phyloP scores from a whole-genome alignment of 2,329 filamentous ascomycete genomes.

The Pseudogymnoascus sp. region DNA sequence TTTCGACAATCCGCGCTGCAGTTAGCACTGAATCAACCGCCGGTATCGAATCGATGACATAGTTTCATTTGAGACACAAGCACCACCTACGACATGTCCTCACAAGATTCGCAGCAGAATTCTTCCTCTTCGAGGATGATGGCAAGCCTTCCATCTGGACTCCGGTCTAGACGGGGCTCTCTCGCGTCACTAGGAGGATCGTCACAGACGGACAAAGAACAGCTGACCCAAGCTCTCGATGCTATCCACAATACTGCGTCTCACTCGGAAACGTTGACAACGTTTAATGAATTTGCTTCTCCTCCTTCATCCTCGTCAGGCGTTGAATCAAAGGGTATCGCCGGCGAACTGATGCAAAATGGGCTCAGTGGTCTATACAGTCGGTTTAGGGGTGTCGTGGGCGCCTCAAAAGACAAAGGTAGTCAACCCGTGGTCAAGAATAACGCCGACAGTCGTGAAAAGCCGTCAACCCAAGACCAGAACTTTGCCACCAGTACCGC shows the following conservation, averaged over 20 bases:
- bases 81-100: slow-evolving; percentile 23
- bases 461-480: slow-evolving; percentile 37
- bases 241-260: slow-evolving; percentile 87
- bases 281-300: slow-evolving; percentile 85
- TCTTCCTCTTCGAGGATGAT: slow-evolving; percentile 16
- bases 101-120: slow-evolving; percentile 22
- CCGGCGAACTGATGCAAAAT: slow-evolving; percentile 71
- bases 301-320: slow-evolving; percentile 52
- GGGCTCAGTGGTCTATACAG: slow-evolving; percentile 85
- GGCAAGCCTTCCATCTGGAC: slow-evolving; percentile 18
- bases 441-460: slow-evolving; percentile 39
- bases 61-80: background rate
- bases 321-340: slow-evolving; percentile 61
- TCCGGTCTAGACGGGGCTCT: slow-evolving; percentile 37
- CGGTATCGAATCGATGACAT: background rate
- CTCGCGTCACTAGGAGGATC: slow-evolving; percentile 40
- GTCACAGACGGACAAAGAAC: slow-evolving; percentile 60
- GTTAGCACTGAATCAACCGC: background rate
- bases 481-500: slow-evolving; percentile 35
- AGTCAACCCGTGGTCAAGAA: slow-evolving; percentile 28
- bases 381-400: slow-evolving; percentile 75
- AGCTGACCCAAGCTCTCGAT: slow-evolving; percentile 70
- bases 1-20: background rate
- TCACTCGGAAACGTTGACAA: slow-evolving; percentile 75
- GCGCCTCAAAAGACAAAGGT: slow-evolving; percentile 52